phyloP scores from a whole-genome alignment of 192 early-diverging fungal genomes.

The Coemansia sp. region DNA sequence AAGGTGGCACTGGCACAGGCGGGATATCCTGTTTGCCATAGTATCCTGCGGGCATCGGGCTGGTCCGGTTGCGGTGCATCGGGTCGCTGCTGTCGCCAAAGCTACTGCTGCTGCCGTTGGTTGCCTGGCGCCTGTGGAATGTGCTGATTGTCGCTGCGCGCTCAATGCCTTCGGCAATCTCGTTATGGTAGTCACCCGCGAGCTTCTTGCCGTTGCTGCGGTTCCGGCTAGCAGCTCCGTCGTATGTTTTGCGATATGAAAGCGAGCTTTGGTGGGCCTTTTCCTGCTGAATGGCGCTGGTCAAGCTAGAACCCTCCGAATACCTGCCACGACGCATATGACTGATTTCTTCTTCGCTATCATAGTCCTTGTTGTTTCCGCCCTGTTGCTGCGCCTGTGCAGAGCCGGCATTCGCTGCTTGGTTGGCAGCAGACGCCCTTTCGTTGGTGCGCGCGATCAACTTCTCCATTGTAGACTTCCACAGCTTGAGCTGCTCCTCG shows the following conservation, averaged over 20 bases:
- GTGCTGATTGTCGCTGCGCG: conserved; percentile 46
- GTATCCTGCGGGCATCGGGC: conserved; percentile 42
- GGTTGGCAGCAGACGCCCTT: conserved; percentile 18
- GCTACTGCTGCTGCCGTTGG: conserved; percentile 41
- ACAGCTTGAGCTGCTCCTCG: conserved; percentile 89
- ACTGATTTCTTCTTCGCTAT: conserved; percentile 30
- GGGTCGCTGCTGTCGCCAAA: conserved; percentile 27
- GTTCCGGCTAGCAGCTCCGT: conserved; percentile 26
- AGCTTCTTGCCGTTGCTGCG: conserved; percentile 38
- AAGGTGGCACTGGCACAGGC: conserved; percentile 40
- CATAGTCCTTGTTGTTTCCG: conserved; percentile 27
- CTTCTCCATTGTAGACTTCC: conserved; percentile 79
- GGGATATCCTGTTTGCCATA: conserved; percentile 29
- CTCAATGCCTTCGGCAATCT: conserved; percentile 48
- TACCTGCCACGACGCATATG: conserved; percentile 42
- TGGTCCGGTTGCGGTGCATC: conserved; percentile 14
- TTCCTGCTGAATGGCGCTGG: conserved; percentile 43
- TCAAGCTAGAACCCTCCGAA: conserved; percentile 52
- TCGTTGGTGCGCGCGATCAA: conserved; percentile 63
- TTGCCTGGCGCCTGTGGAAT: conserved; percentile 43
- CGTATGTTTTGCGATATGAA: conserved; percentile 50
- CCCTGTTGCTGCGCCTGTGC: conserved; percentile 17
- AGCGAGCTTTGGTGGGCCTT: conserved; percentile 32
- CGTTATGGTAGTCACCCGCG: conserved; percentile 38
- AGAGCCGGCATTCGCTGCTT: conserved; percentile 10